A percentile compares a stretch with the other conserved stretches of the same genome.
phyloP scores from a whole-genome alignment of 257 asterid species.

The Cruciata laevipes region DNA sequence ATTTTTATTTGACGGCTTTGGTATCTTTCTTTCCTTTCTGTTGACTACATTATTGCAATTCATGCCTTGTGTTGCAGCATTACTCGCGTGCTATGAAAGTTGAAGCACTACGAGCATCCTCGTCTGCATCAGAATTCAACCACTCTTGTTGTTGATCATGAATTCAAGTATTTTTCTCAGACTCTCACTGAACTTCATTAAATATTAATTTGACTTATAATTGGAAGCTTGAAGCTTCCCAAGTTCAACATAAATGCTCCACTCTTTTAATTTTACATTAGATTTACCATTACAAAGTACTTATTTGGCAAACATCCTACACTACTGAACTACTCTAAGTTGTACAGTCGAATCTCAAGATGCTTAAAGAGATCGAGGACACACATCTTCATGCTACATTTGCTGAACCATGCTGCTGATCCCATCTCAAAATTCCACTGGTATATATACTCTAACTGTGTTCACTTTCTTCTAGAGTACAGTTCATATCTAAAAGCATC shows the following conservation, averaged over 20 bases:
- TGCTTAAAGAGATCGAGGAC: background rate
- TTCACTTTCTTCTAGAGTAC: background rate
- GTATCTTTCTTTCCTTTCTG: background rate
- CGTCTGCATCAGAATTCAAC: background rate
- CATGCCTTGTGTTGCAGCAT: slow-evolving; percentile 15
- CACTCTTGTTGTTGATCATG: slow-evolving; percentile 6
- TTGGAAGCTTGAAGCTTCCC: slow-evolving; percentile 1
- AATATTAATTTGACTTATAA: background rate
- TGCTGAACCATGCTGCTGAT: background rate
- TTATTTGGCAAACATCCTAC: background rate
- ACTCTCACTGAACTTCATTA: slow-evolving; percentile 1
- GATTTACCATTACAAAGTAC: background rate
- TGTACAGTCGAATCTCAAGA: background rate
- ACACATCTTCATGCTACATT: background rate
- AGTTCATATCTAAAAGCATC: slow-evolving; percentile 13
- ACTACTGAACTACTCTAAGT: background rate
- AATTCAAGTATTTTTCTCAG: slow-evolving; percentile 15
- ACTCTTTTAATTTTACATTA: background rate
- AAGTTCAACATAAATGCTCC: background rate
- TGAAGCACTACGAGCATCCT: slow-evolving; percentile 12
- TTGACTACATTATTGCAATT: background rate
- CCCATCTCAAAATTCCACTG: background rate
- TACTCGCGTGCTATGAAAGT: background rate
- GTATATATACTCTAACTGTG: background rate
- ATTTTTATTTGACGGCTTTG: background rate